Evolutionary conservation across 441 rosid genomes (phyloP), one percentile per base, ranked within the genome.

Genomic region (Manihot esculenta): DNA sequence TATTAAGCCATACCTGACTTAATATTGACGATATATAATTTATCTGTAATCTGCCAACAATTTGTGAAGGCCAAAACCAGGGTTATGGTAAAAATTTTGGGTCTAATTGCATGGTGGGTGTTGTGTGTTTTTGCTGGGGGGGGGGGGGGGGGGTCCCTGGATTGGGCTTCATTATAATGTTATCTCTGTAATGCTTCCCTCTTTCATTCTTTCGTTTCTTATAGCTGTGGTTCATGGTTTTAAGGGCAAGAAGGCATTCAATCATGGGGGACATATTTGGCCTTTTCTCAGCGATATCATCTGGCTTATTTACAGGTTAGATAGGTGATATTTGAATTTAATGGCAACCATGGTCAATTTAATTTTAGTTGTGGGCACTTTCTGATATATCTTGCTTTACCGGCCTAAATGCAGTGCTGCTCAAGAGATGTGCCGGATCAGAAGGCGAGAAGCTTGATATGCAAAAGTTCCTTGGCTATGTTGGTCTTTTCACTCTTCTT

Each of bases 301-400:
- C 78, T 65, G 88, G 83, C 30, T 76, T 89, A 69, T 87, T 89
- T 70, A 81, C 89, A 15, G 94, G 91, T 86, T 38, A 49, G 64
- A 48, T 45, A 53, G 18, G 10, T 51, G 47, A 68, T 67, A 8
- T 30, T 42, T 65, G 26, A 42, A 55, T 62, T 66, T 35, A 59
- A 48, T 10, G 27, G 49, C 7, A 15, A 10, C n/a, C 48, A 14
- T 54, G 41, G 47, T 53, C 55, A 67, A 65, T 33, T 53, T 62
- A 33, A n/a, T 38, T 38, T 38, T 5, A 7, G 1, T n/a, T n/a
- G n/a, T 7, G 7, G 42, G 42, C 7, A 5, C 1, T 38, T 53
- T 72, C 38, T 13, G 26, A 59, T 51, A 45, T 51, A 10, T 41
- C 27, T 68, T 74, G 23, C 48, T 60, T 62, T 21, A 44, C 54